Percentiles rank a stretch among this genome's conserved stretches.
Conservation (phyloP, 2,329 filamentous ascomycete genomes). For the Trichoderma sp. region DNA sequence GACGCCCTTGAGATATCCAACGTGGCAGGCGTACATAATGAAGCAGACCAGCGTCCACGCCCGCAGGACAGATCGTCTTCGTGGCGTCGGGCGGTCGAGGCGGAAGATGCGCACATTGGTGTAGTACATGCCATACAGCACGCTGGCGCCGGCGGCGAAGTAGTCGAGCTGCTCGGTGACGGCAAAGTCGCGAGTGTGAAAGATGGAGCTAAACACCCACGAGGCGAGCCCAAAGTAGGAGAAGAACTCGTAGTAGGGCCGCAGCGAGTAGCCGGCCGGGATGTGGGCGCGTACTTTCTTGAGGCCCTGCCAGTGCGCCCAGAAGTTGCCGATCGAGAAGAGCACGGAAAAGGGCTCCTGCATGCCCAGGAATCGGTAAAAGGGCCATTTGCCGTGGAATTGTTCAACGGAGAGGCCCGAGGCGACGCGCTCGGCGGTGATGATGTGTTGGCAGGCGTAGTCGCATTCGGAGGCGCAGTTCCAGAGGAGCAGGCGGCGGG, state of each 20-base stretch:
- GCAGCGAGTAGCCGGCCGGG: conserved; percentile 69
- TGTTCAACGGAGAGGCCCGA: conserved; percentile 71
- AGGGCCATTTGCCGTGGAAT: conserved; percentile 99
- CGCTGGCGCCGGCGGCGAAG: conserved; percentile 84
- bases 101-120: conserved; percentile 78
- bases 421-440: conserved; percentile 69
- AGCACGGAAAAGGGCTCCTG: conserved; percentile 93
- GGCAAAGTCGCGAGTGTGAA: conserved; percentile 84
- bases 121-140: conserved; percentile 90
- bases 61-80: conserved; percentile 53
- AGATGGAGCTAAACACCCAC: conserved; percentile 87
- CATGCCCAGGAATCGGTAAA: conserved; percentile 82
- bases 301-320: conserved; percentile 78
- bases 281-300: conserved; percentile 65
- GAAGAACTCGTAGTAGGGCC: conserved; percentile 75
- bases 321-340: conserved; percentile 88
- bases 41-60: conserved; percentile 74
- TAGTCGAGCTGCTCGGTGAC: conserved; percentile 94
- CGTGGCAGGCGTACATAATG: conserved; percentile 68
- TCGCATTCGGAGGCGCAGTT: conserved; percentile 92
- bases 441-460: conserved; percentile 93
- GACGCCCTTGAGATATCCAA: conserved; percentile 80
- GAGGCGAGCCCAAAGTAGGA: conserved; percentile 76
- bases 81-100: conserved; percentile 58
- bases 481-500: conserved; percentile 87